These are phyloP conservation scores for Chamaecrista fasciculata DNA, from an alignment of 306 rosid genomes.

Conservation along the genomic window DNA sequence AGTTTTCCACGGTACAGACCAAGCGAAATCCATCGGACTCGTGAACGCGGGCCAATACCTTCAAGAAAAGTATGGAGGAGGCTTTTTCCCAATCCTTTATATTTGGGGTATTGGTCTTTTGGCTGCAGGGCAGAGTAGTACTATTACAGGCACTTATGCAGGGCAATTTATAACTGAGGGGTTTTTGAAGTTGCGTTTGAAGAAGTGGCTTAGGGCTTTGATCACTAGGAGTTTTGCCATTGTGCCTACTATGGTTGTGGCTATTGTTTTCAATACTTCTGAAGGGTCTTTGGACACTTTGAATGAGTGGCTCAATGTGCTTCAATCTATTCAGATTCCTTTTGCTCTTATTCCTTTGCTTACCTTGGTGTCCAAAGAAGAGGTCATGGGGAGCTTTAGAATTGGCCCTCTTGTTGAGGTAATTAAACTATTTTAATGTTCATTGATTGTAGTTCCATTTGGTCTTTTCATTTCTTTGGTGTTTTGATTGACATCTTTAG, in stretches of 20 bases:
- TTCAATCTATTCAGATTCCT: conserved; percentile 60
- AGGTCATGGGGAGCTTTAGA: conserved; percentile 73
- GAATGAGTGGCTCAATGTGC: conserved; percentile 84
- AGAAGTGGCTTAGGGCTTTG: conserved; percentile 77
- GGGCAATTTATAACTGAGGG: conserved; percentile 77
- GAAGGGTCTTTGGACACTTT: conserved; percentile 65
- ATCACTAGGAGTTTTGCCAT: conserved; percentile 70
- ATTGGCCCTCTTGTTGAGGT: conserved; percentile 63
- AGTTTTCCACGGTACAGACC: conserved; percentile 61
- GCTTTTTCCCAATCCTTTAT: conserved; percentile 60
- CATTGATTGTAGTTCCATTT: too few species aligned
- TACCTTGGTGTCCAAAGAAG: conserved; percentile 67
- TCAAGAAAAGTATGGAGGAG: conserved; percentile 64
- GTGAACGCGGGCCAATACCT: conserved; percentile 74
- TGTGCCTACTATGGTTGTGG: conserved; percentile 68
- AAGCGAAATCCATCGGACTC: conserved; percentile 54
- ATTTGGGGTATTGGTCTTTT: conserved; percentile 75
- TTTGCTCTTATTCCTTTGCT: conserved; percentile 84
- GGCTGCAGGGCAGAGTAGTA: conserved; percentile 81
- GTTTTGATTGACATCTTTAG: too few species aligned
- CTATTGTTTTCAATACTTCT: conserved; percentile 60
- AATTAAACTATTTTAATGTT: background rate
- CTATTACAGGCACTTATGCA: conserved; percentile 58
- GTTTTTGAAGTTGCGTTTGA: conserved; percentile 55
- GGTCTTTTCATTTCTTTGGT: too few species aligned